These are phyloP conservation scores for Vicia faba DNA, from an alignment of 306 rosid species.

Conservation along the genomic window DNA sequence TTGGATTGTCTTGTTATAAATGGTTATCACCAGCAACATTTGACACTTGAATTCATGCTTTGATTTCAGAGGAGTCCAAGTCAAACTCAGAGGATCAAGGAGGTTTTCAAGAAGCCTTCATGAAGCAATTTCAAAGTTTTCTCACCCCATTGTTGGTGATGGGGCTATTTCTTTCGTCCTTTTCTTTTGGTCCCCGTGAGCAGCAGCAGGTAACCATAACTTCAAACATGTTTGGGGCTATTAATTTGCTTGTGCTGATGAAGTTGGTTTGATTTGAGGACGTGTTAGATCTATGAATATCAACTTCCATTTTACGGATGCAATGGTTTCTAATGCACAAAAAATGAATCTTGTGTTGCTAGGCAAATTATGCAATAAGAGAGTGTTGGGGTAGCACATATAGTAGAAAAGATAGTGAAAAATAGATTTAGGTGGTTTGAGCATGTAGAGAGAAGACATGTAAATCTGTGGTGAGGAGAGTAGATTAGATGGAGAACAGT, in stretches of 20 bases:
- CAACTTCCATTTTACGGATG: too few species aligned
- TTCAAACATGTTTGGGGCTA: background rate
- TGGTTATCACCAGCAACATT: conserved; percentile 6
- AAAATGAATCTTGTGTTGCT: conserved; percentile 2
- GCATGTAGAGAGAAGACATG: too few species aligned
- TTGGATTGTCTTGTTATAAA: conserved; percentile 11
- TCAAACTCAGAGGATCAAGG: conserved; percentile 66
- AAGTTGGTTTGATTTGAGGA: conserved; percentile 23
- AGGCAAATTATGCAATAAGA: background rate
- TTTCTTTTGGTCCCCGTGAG: conserved; percentile 61
- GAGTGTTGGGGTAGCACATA: too few species aligned
- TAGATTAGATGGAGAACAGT: too few species aligned
- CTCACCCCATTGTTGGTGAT: conserved; percentile 60
- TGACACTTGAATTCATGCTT: conserved; percentile 28
- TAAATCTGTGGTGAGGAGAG: too few species aligned
- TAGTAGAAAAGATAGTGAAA: too few species aligned
- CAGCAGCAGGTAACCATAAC: conserved; percentile 64
- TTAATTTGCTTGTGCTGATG: background rate
- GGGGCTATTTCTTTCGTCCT: conserved; percentile 59
- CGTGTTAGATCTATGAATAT: conserved; percentile 10
- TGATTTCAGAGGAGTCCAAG: conserved; percentile 66
- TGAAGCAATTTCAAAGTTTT: conserved; percentile 60
- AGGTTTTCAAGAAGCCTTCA: conserved; percentile 56
- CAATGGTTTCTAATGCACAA: background rate
- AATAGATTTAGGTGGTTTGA: too few species aligned